Evolutionary conservation across 371 early-diverging fungal species (phyloP).

Genomic region (Mucor ambiguus): DNA sequence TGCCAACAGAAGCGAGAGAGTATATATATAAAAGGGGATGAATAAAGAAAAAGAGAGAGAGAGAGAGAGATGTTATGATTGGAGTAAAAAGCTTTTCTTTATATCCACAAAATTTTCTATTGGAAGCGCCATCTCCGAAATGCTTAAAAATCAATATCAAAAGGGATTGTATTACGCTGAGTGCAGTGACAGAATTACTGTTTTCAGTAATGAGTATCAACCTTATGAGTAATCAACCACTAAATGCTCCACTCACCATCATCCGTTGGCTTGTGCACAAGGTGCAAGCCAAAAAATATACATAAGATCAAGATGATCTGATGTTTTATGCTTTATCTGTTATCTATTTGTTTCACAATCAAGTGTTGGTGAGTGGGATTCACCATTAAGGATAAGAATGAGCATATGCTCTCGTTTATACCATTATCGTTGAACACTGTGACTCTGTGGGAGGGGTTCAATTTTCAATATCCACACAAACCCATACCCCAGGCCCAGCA

Average conservation of each 20-base stretch:
- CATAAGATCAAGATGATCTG: background rate
- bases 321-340: background rate
- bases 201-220: slow-evolving; percentile 5
- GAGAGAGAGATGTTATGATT: background rate
- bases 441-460: background rate
- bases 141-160: background rate
- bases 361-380: background rate
- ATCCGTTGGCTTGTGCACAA: slow-evolving; percentile 2
- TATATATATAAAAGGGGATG: background rate
- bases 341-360: slow-evolving; percentile 3
- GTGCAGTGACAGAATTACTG: background rate
- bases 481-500: background rate
- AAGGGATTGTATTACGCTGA: background rate
- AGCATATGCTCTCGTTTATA: background rate
- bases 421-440: background rate
- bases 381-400: background rate
- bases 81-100: background rate
- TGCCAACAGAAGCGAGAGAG: background rate
- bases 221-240: slow-evolving; percentile 15
- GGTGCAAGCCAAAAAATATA: too few species aligned
- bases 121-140: background rate
- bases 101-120: background rate
- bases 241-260: slow-evolving; percentile 4
- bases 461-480: background rate
- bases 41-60: background rate